Evolutionary conservation across 148 eudicot species (phyloP).

Genomic region (Rhododendron molle): DNA sequence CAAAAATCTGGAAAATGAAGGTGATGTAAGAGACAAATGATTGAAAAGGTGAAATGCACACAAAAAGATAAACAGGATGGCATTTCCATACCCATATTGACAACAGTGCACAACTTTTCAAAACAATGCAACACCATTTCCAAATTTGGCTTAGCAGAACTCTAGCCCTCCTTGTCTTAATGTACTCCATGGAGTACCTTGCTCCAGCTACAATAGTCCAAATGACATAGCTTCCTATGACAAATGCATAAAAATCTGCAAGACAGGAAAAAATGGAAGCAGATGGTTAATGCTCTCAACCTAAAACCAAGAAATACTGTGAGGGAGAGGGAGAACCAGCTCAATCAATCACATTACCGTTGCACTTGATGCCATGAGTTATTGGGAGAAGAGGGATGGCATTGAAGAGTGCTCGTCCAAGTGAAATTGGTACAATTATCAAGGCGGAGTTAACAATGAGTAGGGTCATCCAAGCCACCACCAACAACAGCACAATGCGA

Average conservation of each 20-base stretch:
- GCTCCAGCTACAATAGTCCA: conserved; percentile 91
- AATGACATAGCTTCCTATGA: conserved; percentile 90
- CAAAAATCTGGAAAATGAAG: conserved; percentile 55
- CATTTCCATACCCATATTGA: conserved; percentile 76
- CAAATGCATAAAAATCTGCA: conserved; percentile 86
- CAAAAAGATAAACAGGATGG: conserved; percentile 6
- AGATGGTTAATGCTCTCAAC: neutral
- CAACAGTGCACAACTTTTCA: conserved; percentile 78
- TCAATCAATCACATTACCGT: conserved; percentile 40
- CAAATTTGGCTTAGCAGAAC: conserved; percentile 65
- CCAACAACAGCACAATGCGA: conserved; percentile 73
- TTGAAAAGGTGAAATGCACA: neutral
- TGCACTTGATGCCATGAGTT: conserved; percentile 94
- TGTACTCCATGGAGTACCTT: conserved; percentile 72
- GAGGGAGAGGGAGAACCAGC: neutral
- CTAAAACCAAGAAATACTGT: neutral
- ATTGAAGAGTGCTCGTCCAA: conserved; percentile 81
- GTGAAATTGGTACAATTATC: conserved; percentile 73
- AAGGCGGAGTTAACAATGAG: conserved; percentile 74
- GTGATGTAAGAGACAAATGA: neutral
- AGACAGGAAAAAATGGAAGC: neutral
- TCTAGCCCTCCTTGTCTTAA: conserved; percentile 60
- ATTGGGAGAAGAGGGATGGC: conserved; percentile 81
- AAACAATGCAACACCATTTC: conserved; percentile 87
- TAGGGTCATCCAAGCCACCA: conserved; percentile 97